phyloP scores from a whole-genome alignment of 1,284 basidiomycete genomes.

The Tilletia horrida region DNA sequence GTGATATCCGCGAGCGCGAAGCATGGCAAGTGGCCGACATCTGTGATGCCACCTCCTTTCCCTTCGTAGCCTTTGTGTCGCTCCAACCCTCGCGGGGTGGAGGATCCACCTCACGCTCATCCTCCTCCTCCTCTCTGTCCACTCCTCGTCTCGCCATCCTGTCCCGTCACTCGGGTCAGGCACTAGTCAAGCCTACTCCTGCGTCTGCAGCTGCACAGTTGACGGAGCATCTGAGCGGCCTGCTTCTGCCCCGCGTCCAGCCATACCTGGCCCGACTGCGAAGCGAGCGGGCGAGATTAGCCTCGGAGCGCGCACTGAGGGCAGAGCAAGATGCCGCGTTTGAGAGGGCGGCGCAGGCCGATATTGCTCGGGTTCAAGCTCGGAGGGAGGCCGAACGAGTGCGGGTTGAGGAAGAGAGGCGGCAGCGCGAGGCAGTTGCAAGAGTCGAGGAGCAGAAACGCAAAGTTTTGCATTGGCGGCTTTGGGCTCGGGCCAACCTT shows the following conservation, averaged over 20 bases:
- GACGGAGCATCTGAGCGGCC: slow-evolving; percentile 37
- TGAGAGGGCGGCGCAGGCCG: slow-evolving; percentile 18
- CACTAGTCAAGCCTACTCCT: slow-evolving; percentile 23
- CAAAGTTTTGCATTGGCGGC: slow-evolving; percentile 29
- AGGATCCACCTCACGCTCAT: slow-evolving; percentile 10
- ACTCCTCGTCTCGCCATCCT: slow-evolving; percentile 40
- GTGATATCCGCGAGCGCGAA: slow-evolving; percentile 74
- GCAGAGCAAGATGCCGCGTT: slow-evolving; percentile 47
- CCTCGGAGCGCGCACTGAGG: slow-evolving; percentile 39
- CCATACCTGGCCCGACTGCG: slow-evolving; percentile 37
- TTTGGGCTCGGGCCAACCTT: slow-evolving; percentile 36
- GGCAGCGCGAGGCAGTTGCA: slow-evolving; percentile 32
- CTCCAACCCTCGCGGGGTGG: slow-evolving; percentile 65
- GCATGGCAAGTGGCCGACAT: slow-evolving; percentile 81
- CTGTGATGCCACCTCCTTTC: slow-evolving; percentile 81
- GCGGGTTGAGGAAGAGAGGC: slow-evolving; percentile 29
- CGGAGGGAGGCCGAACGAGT: neutral
- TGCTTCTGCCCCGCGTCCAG: slow-evolving; percentile 39
- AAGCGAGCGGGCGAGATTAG: slow-evolving; percentile 32
- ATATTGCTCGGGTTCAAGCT: neutral
- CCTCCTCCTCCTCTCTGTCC: slow-evolving; percentile 17
- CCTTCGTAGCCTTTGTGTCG: slow-evolving; percentile 84
- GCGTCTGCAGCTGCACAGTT: slow-evolving; percentile 33
- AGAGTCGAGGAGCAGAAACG: slow-evolving; percentile 23
- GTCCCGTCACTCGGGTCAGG: slow-evolving; percentile 41